Base-by-base conservation (phyloP, 1,284 basidiomycete species). In the Ustilago sp. region DNA sequence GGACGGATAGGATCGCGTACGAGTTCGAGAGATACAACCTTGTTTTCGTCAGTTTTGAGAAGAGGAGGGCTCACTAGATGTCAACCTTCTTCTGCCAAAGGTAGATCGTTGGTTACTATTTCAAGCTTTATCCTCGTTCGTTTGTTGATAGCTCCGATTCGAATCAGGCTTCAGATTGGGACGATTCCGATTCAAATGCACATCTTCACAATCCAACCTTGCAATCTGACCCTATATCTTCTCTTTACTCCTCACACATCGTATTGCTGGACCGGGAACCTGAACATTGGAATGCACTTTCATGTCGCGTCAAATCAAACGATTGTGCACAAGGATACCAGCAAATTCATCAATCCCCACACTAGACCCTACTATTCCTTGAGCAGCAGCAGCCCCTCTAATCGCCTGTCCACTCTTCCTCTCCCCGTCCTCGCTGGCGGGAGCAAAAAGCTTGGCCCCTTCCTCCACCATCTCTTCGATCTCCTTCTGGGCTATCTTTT, bases 1-100 rank as follows among this genome's bases (percentile, higher is more conserved):
- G 95, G 77, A 96, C 93, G 63, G 96, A 98, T 88, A 93, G 97
- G 86, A 99, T 99, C 87, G 93, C 96, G 85, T 99, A 99, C 88
- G 95, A 97, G 87, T 95, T 98, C 86, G 93, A 93, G 59, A 94
- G 93, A 59, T 99, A 98, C 87, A 94, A 96, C 87, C 89, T 98
- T 73, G 93, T 95, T 41, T 98, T 86, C 79, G 69, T 82, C 51
- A 52, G 38, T 23, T 79, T 77, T 51, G 77, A 79, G 39, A 74
- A 73, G 63, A 45, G 74, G 6, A 56, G 59, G 23, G 32, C 39
- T 32, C 62, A 50, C 54, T 68, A 43, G 23, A 32, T 23, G 7
- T 0, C 52, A 2, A 28, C 48, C 9, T 3, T 32, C 3, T 28
- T 28, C 23, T 28, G 23, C 23, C 23, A 28, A 28, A 28, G 23